Evolutionary conservation across 495 filamentous ascomycete species (phyloP).

Genomic region (Daldinia vernicosa): DNA sequence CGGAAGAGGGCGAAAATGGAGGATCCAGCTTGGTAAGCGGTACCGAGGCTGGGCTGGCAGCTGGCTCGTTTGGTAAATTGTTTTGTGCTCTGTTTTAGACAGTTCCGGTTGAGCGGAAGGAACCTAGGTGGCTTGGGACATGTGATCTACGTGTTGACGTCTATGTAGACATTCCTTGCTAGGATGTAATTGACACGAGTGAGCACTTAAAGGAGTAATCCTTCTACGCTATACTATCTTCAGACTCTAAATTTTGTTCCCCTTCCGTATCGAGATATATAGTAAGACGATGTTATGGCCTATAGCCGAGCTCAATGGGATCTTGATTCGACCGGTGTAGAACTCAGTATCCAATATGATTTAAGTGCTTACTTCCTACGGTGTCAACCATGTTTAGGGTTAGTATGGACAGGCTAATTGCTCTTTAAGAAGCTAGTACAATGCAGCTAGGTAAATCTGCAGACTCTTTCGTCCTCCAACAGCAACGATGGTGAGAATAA

Average conservation of each 20-base stretch:
- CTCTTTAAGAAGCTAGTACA: conserved; percentile 5
- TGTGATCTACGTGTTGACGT: conserved; percentile 28
- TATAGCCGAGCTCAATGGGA: neutral
- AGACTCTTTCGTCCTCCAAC: neutral
- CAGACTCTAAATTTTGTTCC: conserved; percentile 4
- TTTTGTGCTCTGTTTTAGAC: conserved; percentile 18
- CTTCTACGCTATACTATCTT: conserved; percentile 12
- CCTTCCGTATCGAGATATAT: neutral
- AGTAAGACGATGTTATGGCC: neutral
- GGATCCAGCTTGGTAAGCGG: conserved; percentile 18
- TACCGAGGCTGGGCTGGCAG: conserved; percentile 15
- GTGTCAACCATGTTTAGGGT: neutral
- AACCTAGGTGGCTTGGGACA: conserved; percentile 13
- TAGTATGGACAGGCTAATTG: neutral
- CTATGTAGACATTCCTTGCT: conserved; percentile 19
- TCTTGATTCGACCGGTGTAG: conserved; percentile 1
- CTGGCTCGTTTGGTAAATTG: conserved; percentile 36
- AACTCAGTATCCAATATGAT: neutral
- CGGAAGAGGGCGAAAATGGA: conserved; percentile 10
- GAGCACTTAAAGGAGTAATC: conserved; percentile 22
- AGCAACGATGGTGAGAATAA: conserved; percentile 2
- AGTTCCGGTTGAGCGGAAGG: conserved; percentile 10
- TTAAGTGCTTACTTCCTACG: neutral
- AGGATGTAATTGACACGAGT: conserved; percentile 37
- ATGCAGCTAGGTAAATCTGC: conserved; percentile 24